Evolutionary conservation across 2,329 filamentous ascomycete species (phyloP).

Genomic region (Colletotrichum sp.): DNA sequence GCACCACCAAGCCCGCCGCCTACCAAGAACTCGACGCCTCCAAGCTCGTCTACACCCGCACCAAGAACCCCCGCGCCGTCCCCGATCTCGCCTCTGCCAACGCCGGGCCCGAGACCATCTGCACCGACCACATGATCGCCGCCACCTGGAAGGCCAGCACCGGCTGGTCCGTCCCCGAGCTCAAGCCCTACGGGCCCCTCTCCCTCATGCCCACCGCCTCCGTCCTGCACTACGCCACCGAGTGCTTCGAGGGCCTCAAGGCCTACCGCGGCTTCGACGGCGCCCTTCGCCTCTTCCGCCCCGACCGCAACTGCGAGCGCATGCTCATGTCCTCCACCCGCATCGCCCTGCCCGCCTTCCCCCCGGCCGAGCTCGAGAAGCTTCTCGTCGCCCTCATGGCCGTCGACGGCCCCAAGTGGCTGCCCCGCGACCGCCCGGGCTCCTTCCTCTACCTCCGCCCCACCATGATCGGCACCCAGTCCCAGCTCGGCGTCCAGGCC

Average conservation of each 20-base stretch:
- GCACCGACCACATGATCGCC: slow-evolving; percentile 90
- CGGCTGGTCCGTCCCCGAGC: slow-evolving; percentile 77
- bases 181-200: slow-evolving; percentile 79
- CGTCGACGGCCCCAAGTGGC: slow-evolving; percentile 79
- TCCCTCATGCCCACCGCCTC: slow-evolving; percentile 81
- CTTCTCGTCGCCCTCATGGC: slow-evolving; percentile 75
- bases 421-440: slow-evolving; percentile 72
- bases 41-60: slow-evolving; percentile 66
- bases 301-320: slow-evolving; percentile 72
- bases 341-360: slow-evolving; percentile 77
- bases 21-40: slow-evolving; percentile 66
- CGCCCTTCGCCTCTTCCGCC: slow-evolving; percentile 78
- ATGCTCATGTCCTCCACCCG: slow-evolving; percentile 65
- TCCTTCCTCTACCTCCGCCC: slow-evolving; percentile 85
- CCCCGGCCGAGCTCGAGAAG: slow-evolving; percentile 73
- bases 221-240: slow-evolving; percentile 86
- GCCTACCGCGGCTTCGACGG: slow-evolving; percentile 81
- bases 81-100: slow-evolving; percentile 54
- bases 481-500: slow-evolving; percentile 79
- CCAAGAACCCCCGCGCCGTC: slow-evolving; percentile 54
- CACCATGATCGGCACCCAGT: slow-evolving; percentile 83
- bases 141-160: slow-evolving; percentile 66
- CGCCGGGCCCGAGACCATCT: slow-evolving; percentile 57
- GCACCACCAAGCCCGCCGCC: slow-evolving; percentile 54
- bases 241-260: slow-evolving; percentile 89